Evolutionary conservation across 2,329 filamentous ascomycete genomes (phyloP).

Genomic region (Metarhizium rileyi): DNA sequence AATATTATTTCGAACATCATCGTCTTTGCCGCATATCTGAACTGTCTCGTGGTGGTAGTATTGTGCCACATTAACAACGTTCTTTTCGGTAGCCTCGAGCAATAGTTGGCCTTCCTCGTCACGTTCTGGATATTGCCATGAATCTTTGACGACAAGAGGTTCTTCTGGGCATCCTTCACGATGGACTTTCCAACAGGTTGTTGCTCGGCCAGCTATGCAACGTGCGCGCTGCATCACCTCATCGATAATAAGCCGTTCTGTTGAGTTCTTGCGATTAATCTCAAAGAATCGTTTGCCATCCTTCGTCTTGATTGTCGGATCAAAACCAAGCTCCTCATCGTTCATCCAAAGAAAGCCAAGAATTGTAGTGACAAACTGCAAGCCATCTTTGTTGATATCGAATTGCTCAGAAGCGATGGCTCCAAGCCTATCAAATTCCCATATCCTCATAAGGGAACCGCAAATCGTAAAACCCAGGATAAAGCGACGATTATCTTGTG

Average conservation of each 20-base stretch:
- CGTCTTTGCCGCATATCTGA: constrained; percentile 18
- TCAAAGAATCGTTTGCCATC: constrained; percentile 26
- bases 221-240: constrained; percentile 20
- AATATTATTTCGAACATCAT: constrained; percentile 15
- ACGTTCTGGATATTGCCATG: too few species aligned
- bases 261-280: constrained; percentile 24
- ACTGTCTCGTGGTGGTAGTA: constrained; percentile 35
- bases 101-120: constrained; percentile 32
- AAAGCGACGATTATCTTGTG: too few species aligned
- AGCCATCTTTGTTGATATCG: too few species aligned
- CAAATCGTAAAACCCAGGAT: too few species aligned
- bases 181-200: constrained; percentile 35
- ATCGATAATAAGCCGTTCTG: constrained; percentile 31
- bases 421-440: too few species aligned
- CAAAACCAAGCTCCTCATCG: constrained; percentile 30
- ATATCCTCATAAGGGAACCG: too few species aligned
- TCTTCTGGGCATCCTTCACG: constrained; percentile 19
- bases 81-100: constrained; percentile 23
- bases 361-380: too few species aligned
- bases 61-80: constrained; percentile 28
- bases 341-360: constrained; percentile 30
- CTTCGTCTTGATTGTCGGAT: constrained; percentile 28
- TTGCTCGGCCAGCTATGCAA: constrained; percentile 29
- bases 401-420: too few species aligned
- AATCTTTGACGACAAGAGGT: constrained; percentile 35